A percentile compares a stretch with the other conserved stretches of the same genome.
These are phyloP conservation scores for Cladosporium sp. DNA, from an alignment of 2,329 filamentous ascomycete genomes.

Conservation along the genomic window DNA sequence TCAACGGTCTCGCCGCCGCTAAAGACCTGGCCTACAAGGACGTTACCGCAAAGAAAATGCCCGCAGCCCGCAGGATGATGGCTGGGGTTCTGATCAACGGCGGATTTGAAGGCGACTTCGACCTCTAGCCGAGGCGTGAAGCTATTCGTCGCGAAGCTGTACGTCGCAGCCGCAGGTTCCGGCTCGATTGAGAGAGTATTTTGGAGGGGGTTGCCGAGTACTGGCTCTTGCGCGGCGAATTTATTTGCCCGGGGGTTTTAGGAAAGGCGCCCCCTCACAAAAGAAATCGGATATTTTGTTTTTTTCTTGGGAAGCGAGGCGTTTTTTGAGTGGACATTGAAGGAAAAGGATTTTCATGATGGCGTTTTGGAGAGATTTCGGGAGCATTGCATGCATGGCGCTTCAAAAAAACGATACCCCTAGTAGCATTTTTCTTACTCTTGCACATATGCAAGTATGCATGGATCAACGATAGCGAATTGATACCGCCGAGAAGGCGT, in stretches of 20 bases:
- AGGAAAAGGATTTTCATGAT: neutral
- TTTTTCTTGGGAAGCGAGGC: neutral
- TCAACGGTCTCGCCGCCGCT: slow-evolving; percentile 66
- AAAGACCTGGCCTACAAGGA: slow-evolving; percentile 55
- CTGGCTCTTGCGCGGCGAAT: neutral
- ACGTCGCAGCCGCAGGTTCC: neutral
- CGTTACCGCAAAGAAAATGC: slow-evolving; percentile 30
- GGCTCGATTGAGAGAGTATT: neutral
- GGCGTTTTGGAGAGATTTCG: neutral
- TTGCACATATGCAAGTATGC: no score
- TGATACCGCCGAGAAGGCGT: no score
- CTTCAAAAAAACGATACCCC: neutral
- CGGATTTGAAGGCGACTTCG: slow-evolving; percentile 53
- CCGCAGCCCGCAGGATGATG: slow-evolving; percentile 51
- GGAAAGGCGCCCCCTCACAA: neutral
- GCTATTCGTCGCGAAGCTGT: neutral
- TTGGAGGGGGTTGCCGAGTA: neutral
- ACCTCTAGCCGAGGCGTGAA: neutral
- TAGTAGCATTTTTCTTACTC: no score
- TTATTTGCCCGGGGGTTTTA: neutral
- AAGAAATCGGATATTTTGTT: neutral
- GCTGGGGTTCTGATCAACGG: slow-evolving; percentile 67
- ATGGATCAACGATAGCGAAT: no score
- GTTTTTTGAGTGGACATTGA: neutral
- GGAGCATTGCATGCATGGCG: neutral